Percentiles rank a stretch among this genome's conserved stretches.
Evolutionary conservation across 1,284 basidiomycete species (phyloP).

Genomic region (Cutaneotrichosporon dermatis): DNA sequence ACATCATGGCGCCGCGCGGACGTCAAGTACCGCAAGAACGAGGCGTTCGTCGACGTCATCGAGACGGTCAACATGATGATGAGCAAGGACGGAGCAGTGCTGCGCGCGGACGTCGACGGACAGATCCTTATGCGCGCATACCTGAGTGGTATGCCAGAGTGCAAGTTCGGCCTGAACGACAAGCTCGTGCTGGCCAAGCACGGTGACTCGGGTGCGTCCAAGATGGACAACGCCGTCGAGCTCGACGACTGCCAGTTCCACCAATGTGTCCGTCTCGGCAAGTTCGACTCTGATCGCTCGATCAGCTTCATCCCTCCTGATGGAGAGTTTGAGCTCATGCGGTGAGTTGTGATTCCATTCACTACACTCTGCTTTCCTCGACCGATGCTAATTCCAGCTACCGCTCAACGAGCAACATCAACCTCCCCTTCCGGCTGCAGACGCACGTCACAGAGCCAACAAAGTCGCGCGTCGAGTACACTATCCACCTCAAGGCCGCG

Average conservation of each 20-base stretch:
- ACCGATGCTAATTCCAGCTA: constrained; percentile 51
- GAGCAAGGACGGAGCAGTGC: constrained; percentile 87
- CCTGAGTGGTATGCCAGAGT: constrained; percentile 89
- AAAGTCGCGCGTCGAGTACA: constrained; percentile 86
- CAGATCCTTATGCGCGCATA: constrained; percentile 98
- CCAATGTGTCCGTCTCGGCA: constrained; percentile 91
- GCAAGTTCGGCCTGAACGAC: constrained; percentile 97
- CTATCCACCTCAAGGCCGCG: constrained; percentile 79
- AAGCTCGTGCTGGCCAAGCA: constrained; percentile 92
- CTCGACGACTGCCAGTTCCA: constrained; percentile 98
- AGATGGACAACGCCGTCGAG: constrained; percentile 74
- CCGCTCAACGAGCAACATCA: constrained; percentile 90
- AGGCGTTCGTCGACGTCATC: constrained; percentile 95
- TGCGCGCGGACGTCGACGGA: constrained; percentile 97
- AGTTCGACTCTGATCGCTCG: constrained; percentile 86
- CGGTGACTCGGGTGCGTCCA: constrained; percentile 56
- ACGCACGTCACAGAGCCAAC: constrained; percentile 90
- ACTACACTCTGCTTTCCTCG: too few species aligned
- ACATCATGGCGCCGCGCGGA: constrained; percentile 90
- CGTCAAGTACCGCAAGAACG: constrained; percentile 97
- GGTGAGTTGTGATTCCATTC: constrained; percentile 42
- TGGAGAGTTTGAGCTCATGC: constrained; percentile 98
- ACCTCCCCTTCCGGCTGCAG: constrained; percentile 84
- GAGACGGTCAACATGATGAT: constrained; percentile 94
- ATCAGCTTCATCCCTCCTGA: constrained; percentile 98